Conservation (phyloP, 768 basidiomycete genomes). For the Collybiopsis confluens region DNA sequence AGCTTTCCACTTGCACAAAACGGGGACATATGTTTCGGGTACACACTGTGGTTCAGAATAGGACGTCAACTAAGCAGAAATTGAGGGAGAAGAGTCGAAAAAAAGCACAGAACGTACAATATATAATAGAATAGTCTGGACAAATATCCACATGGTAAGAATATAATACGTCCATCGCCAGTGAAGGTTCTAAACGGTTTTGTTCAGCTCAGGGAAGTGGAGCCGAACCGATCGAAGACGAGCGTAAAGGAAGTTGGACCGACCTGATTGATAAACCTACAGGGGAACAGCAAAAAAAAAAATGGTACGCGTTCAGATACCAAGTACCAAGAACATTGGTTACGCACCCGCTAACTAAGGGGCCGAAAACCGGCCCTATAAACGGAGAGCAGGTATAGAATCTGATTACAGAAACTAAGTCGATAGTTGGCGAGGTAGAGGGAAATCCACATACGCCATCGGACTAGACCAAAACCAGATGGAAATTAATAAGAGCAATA, state of each 20-base stretch:
- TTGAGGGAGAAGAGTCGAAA: no score
- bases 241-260: constrained; percentile 6
- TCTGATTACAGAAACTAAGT: constrained; percentile 52
- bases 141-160: constrained; percentile 63
- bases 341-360: constrained; percentile 53
- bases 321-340: constrained; percentile 18
- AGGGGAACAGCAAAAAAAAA: neutral
- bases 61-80: no score
- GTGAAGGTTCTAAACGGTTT: constrained; percentile 35
- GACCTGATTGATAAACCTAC: constrained; percentile 70
- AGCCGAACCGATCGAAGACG: constrained; percentile 7
- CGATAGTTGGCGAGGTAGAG: constrained; percentile 17
- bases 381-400: constrained; percentile 53
- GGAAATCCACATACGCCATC: neutral
- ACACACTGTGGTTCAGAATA: constrained; percentile 44
- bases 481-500: neutral
- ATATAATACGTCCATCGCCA: constrained; percentile 82
- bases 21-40: constrained; percentile 68
- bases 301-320: no score
- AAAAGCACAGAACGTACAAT: constrained; percentile 11
- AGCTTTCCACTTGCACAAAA: constrained; percentile 59
- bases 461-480: constrained; percentile 1
- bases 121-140: constrained; percentile 45
- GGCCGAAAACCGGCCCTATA: constrained; percentile 49
- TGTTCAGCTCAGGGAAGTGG: no score